These are phyloP conservation scores for Apiotrichum sp. DNA, from an alignment of 1,284 basidiomycete species.

Conservation along the genomic window DNA sequence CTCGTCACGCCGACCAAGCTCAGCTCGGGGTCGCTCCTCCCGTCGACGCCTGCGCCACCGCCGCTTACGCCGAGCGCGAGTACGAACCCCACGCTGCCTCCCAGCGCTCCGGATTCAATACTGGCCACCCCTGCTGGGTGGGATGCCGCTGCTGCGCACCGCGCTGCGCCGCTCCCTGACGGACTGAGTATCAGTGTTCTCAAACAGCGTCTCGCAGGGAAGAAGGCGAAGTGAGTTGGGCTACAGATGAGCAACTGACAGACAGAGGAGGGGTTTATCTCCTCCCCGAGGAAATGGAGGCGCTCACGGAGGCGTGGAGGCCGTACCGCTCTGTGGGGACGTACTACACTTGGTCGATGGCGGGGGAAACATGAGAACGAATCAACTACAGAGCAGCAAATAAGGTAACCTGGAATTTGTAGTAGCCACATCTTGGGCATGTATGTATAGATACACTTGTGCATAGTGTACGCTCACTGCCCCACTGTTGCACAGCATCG, in stretches of 20 bases:
- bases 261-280: slow-evolving; percentile 63
- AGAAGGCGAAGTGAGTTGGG: slow-evolving; percentile 66
- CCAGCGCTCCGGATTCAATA: slow-evolving; percentile 7
- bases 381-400: too few relatives aligned
- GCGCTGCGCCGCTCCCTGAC: slow-evolving; percentile 53
- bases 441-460: too few relatives aligned
- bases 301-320: slow-evolving; percentile 65
- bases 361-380: slow-evolving; percentile 21
- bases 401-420: too few relatives aligned
- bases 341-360: slow-evolving; percentile 46
- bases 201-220: slow-evolving; percentile 62
- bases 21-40: not conserved
- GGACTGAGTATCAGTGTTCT: slow-evolving; percentile 59
- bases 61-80: slow-evolving; percentile 10
- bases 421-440: too few relatives aligned
- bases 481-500: too few relatives aligned
- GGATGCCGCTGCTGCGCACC: slow-evolving; percentile 13
- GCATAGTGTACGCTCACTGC: too few relatives aligned
- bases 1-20: slow-evolving; percentile 8
- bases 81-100: slow-evolving; percentile 15
- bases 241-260: not conserved
- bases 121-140: slow-evolving; percentile 15
- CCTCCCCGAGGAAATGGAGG: slow-evolving; percentile 75
- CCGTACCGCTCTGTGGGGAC: slow-evolving; percentile 70
- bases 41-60: slow-evolving; percentile 13